Percentiles rank a stretch among this genome's conserved stretches.
phyloP scores from a whole-genome alignment of 1,284 basidiomycete genomes.

The Ceratobasidium theobromae region DNA sequence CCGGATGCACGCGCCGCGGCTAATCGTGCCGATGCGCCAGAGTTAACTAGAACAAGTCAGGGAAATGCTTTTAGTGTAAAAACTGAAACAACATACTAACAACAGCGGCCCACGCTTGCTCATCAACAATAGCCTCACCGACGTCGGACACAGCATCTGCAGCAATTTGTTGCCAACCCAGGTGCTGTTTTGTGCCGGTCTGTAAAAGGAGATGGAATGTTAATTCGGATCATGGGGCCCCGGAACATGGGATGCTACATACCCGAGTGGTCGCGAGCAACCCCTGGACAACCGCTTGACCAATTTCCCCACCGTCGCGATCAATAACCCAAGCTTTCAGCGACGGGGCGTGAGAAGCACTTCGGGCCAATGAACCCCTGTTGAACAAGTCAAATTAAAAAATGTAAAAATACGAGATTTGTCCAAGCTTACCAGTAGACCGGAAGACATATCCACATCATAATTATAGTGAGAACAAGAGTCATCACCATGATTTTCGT shows the following conservation, averaged over 20 bases:
- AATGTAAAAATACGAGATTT: background rate
- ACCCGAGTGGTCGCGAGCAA: constrained; percentile 13
- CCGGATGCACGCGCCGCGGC: constrained; percentile 42
- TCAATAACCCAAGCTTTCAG: constrained; percentile 51
- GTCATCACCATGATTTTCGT: constrained; percentile 31
- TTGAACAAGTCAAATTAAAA: background rate
- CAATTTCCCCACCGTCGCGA: constrained; percentile 49
- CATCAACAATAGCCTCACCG: constrained; percentile 41
- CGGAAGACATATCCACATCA: constrained; percentile 32
- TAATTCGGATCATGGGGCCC: constrained; percentile 39
- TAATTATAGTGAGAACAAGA: constrained; percentile 30
- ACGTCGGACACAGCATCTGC: constrained; percentile 38
- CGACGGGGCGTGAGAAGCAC: constrained; percentile 34
- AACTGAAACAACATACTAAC: constrained; percentile 41
- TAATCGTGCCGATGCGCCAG: constrained; percentile 42
- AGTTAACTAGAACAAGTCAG: constrained; percentile 39
- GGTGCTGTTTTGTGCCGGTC: constrained; percentile 36
- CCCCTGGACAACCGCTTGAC: constrained; percentile 38
- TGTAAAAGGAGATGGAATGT: constrained; percentile 38
- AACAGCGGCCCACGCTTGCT: constrained; percentile 45
- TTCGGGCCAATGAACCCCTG: constrained; percentile 34
- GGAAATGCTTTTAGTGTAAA: background rate
- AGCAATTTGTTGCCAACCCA: constrained; percentile 42
- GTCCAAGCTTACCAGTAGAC: constrained; percentile 25
- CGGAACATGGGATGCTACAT: constrained; percentile 37